phyloP scores from a whole-genome alignment of 306 rosid genomes.

The Trifolium repens region DNA sequence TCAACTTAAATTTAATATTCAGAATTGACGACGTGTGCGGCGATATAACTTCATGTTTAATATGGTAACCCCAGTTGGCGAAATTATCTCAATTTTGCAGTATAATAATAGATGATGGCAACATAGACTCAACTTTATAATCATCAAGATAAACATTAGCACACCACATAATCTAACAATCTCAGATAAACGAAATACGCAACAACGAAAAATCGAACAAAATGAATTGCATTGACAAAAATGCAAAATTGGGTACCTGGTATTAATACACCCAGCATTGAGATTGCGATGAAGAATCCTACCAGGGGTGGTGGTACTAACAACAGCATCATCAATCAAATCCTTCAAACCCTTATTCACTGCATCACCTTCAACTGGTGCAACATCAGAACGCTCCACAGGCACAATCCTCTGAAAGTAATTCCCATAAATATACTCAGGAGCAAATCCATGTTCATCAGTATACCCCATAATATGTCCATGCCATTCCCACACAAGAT shows the following conservation, averaged over 20 bases:
- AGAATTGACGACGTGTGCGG: too few species aligned
- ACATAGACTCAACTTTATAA: too few species aligned
- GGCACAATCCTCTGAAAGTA: slow-evolving; percentile 76
- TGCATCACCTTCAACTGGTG: slow-evolving; percentile 45
- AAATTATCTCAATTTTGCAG: too few species aligned
- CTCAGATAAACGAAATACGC: not conserved
- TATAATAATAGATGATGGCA: too few species aligned
- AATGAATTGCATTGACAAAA: not conserved
- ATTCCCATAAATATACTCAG: slow-evolving; percentile 91
- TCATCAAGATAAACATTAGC: not conserved
- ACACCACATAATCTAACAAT: not conserved
- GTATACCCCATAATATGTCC: slow-evolving; percentile 86
- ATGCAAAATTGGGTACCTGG: slow-evolving; percentile 54
- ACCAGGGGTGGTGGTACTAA: slow-evolving; percentile 42
- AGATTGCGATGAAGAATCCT: slow-evolving; percentile 85
- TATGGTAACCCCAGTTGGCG: too few species aligned
- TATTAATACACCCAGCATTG: slow-evolving; percentile 57
- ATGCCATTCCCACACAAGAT: slow-evolving; percentile 99
- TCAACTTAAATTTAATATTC: too few species aligned
- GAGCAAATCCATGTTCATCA: slow-evolving; percentile 77
- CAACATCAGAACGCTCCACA: not conserved
- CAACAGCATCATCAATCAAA: slow-evolving; percentile 53
- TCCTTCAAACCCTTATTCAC: slow-evolving; percentile 72
- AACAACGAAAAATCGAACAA: not conserved
- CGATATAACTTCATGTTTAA: too few species aligned